Conservation (phyloP, 352 stramenopile species). For the Globisporangium viniferum region DNA sequence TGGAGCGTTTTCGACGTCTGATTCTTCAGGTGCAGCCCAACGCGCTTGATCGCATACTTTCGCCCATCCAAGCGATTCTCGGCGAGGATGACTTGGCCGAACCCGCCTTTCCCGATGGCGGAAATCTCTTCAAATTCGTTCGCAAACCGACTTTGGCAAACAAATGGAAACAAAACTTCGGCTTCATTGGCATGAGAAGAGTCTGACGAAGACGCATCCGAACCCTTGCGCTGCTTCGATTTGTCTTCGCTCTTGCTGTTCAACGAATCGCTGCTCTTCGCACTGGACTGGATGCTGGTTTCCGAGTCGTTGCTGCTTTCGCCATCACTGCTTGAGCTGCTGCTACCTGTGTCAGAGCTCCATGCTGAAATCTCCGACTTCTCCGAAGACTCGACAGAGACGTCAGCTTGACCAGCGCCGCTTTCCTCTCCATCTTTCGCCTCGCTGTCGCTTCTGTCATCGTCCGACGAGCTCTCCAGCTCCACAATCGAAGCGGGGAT, state of each 20-base stretch:
- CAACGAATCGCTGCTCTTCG: conserved; percentile 11
- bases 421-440: neutral
- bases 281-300: conserved; percentile 11
- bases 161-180: conserved; percentile 79
- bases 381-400: conserved; percentile 23
- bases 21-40: conserved; percentile 79
- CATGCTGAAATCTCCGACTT: conserved; percentile 37
- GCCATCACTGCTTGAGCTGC: conserved; percentile 12
- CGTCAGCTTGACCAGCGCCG: conserved; percentile 10
- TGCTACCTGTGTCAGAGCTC: conserved; percentile 37
- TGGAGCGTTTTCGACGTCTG: conserved; percentile 91
- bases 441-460: conserved; percentile 16
- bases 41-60: conserved; percentile 92
- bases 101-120: conserved; percentile 90
- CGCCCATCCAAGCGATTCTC: conserved; percentile 92
- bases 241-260: conserved; percentile 9
- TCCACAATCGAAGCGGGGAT: conserved; percentile 10
- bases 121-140: conserved; percentile 86
- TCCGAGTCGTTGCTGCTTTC: conserved; percentile 12
- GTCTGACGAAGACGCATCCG: conserved; percentile 50
- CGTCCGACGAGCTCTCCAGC: conserved; percentile 20
- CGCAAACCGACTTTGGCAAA: conserved; percentile 79
- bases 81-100: conserved; percentile 93
- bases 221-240: conserved; percentile 32
- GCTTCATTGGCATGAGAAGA: conserved; percentile 47